These are phyloP conservation scores for Aspergillus ruber DNA, from an alignment of 2,329 filamentous ascomycete genomes.

Conservation along the genomic window DNA sequence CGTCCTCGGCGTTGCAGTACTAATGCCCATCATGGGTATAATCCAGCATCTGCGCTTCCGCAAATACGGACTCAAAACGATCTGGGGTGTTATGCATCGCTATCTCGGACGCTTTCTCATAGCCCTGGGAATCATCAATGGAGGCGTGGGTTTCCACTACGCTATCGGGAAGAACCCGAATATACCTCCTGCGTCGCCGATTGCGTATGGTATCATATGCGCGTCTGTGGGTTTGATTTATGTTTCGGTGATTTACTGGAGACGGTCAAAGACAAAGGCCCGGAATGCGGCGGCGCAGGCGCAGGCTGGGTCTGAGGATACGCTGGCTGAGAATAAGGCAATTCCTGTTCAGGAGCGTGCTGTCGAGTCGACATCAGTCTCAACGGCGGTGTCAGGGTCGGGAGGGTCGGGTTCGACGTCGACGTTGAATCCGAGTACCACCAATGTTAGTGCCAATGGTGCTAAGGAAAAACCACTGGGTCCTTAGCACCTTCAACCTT, in stretches of 20 bases:
- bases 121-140: slow-evolving; percentile 48
- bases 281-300: no score
- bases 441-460: no score
- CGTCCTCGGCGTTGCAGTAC: slow-evolving; percentile 46
- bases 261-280: not conserved
- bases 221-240: slow-evolving; percentile 43
- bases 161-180: slow-evolving; percentile 34
- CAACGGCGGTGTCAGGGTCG: no score
- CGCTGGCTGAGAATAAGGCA: no score
- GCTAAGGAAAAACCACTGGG: no score
- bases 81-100: slow-evolving; percentile 44
- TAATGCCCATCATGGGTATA: slow-evolving; percentile 46
- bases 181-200: slow-evolving; percentile 24
- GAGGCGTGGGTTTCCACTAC: slow-evolving; percentile 46
- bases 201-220: slow-evolving; percentile 46
- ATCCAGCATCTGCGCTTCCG: slow-evolving; percentile 47
- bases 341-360: no score
- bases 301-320: no score
- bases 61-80: slow-evolving; percentile 36
- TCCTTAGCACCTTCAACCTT: not conserved
- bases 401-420: no score
- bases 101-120: slow-evolving; percentile 47
- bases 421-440: no score
- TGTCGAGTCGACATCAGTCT: no score
- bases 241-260: slow-evolving; percentile 14